A percentile compares a stretch with the other conserved stretches of the same genome.
phyloP scores from a whole-genome alignment of 129 eudicot species.

The Saposhnikovia divaricata region DNA sequence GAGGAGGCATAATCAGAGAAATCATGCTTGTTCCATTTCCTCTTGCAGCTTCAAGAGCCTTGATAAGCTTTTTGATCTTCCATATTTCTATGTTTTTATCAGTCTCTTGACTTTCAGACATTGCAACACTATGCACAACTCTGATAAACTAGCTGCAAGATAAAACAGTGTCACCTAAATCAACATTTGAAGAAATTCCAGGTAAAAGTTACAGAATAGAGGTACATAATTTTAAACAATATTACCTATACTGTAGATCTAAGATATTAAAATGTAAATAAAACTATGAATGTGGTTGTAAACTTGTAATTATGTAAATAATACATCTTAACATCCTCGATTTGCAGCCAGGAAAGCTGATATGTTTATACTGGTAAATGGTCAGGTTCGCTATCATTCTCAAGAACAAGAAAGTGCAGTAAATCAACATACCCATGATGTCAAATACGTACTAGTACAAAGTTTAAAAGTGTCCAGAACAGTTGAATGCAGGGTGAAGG shows the following conservation, averaged over 20 bases:
- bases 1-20: constrained; percentile 40
- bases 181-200: not conserved
- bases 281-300: not conserved
- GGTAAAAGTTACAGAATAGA: not conserved
- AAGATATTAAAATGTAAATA: not conserved
- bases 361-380: not conserved
- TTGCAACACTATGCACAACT: constrained; percentile 2
- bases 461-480: not conserved
- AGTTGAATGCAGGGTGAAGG: not conserved
- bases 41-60: constrained; percentile 33
- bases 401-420: not conserved
- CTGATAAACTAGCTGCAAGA: not conserved
- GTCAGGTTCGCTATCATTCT: not conserved
- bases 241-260: not conserved
- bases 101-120: constrained; percentile 29
- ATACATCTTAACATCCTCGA: not conserved
- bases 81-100: constrained; percentile 36
- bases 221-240: not conserved
- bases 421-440: not conserved
- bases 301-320: not conserved
- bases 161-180: not conserved
- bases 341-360: not conserved
- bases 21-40: constrained; percentile 43
- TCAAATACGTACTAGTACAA: not conserved
- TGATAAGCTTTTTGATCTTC: constrained; percentile 37